Base-by-base conservation (phyloP, 1,284 basidiomycete genomes). In the Cryptococcus sp. region DNA sequence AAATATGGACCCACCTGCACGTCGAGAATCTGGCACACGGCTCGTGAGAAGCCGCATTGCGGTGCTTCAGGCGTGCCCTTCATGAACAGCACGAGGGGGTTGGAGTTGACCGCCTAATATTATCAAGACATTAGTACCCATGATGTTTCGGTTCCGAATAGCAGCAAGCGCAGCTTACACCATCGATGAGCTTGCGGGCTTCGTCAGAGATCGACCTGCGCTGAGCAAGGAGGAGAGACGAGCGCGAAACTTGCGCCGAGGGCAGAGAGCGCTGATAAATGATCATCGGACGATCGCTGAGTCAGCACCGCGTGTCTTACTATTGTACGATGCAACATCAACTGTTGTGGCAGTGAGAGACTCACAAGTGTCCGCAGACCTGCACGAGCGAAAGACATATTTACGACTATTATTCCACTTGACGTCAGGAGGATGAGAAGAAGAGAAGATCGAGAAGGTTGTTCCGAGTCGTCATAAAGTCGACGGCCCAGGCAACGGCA, bases 71-170 rank as follows among this genome's bases (percentile, higher is more conserved):
- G 88, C 0, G 85, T 87, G 39, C 88, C 92, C 79, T 96, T 96
- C 92, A 96, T 95, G 81, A 96, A 96, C 13, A 96, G 81, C 17
- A 96, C 93, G 5, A 95, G 82, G 0, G 91, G 90, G 61, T 85
- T 85, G 2, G 82, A 77, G 11, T 84, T 80, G 40, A 93, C 85
- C 8, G 89, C 89, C 73, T 85, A 67, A 48, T 13, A 27, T 27
- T n/a, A 23, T 16, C 22, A 47, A 23, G 2, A 25, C 16, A 35
- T 35, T 4, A 35, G 8, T 10, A 35, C 13, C n/a, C 13, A 13
- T 17, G 17, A 43, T n/a, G 17, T 17, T 43, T 20, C 41, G 4
- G 5, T 19, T 11, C 20, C 46, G 20, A 17, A 19, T 20, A 17
- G 23, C 45, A 25, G 25, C n/a, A n/a, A 17, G 13, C 22, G 10